A percentile compares a stretch with the other conserved stretches of the same genome.
phyloP scores from a whole-genome alignment of 192 early-diverging fungal genomes.

The Thoreauomyces humboldtii region DNA sequence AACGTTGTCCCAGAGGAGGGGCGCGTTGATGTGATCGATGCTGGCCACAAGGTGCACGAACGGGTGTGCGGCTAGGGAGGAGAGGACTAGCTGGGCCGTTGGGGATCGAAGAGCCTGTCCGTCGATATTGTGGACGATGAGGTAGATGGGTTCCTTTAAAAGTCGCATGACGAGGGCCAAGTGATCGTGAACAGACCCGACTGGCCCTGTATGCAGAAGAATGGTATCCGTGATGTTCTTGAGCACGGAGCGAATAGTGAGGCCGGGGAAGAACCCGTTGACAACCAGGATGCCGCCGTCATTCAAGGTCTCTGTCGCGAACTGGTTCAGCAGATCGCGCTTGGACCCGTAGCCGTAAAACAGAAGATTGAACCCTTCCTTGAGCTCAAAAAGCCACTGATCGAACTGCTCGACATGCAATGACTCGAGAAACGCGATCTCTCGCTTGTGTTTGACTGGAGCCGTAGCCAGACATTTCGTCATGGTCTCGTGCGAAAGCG shows the following conservation, averaged over 20 bases:
- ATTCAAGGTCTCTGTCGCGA: conserved; percentile 53
- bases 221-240: conserved; percentile 51
- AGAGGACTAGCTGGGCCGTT: conserved; percentile 63
- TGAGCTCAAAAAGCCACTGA: conserved; percentile 89
- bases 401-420: conserved; percentile 49
- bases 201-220: conserved; percentile 36
- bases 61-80: conserved; percentile 62
- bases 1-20: conserved; percentile 83
- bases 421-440: conserved; percentile 32
- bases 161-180: conserved; percentile 62
- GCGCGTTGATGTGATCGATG: conserved; percentile 88
- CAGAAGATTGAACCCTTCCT: conserved; percentile 79
- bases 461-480: conserved; percentile 12
- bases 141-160: conserved; percentile 61
- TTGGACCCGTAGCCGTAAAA: conserved; percentile 97
- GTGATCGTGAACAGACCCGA: conserved; percentile 64
- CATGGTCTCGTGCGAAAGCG: conserved; percentile 71
- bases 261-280: conserved; percentile 81
- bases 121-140: conserved; percentile 90
- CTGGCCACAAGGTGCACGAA: conserved; percentile 78
- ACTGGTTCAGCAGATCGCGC: conserved; percentile 69
- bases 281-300: conserved; percentile 71
- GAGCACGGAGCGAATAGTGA: conserved; percentile 72
- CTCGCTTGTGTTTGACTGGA: conserved; percentile 21
- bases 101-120: conserved; percentile 70